A percentile compares a stretch with the other conserved stretches of the same genome.
Conservation (phyloP, 1,139 yeast species). For the Candida glucosophila region DNA sequence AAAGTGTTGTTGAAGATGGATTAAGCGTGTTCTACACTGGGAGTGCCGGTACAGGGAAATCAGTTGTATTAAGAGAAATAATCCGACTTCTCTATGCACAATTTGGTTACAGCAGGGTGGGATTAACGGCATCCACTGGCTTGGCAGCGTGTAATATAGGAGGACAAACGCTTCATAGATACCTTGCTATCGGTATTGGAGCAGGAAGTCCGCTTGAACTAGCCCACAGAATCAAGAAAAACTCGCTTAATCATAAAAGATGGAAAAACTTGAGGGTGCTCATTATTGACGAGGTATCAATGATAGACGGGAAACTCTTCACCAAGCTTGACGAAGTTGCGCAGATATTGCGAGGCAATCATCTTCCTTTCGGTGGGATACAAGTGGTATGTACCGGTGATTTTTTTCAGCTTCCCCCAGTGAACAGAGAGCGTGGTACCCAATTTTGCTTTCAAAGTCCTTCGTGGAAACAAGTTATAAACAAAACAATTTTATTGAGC, state of each 20-base stretch:
- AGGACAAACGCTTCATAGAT: constrained; percentile 73
- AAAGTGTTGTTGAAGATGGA: constrained; percentile 50
- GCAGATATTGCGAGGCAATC: constrained; percentile 34
- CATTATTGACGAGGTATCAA: constrained; percentile 74
- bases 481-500: constrained; percentile 49
- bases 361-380: constrained; percentile 69
- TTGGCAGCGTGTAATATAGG: constrained; percentile 84
- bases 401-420: constrained; percentile 83
- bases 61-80: constrained; percentile 57
- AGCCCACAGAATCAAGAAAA: constrained; percentile 37
- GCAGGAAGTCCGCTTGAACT: constrained; percentile 36
- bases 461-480: constrained; percentile 47
- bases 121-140: constrained; percentile 88
- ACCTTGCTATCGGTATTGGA: constrained; percentile 75
- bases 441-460: constrained; percentile 51
- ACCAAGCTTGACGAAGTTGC: constrained; percentile 62
- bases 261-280: constrained; percentile 61
- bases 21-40: constrained; percentile 65
- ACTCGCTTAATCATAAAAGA: constrained; percentile 32
- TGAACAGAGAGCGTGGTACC: constrained; percentile 31
- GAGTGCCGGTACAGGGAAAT: constrained; percentile 82
- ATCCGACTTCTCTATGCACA: constrained; percentile 34
- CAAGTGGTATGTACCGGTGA: constrained; percentile 77
- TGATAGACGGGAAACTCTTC: constrained; percentile 65
- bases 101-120: constrained; percentile 44